Evolutionary conservation across 805 yeast species (phyloP).

Genomic region (Myxozyma nipponensis): DNA sequence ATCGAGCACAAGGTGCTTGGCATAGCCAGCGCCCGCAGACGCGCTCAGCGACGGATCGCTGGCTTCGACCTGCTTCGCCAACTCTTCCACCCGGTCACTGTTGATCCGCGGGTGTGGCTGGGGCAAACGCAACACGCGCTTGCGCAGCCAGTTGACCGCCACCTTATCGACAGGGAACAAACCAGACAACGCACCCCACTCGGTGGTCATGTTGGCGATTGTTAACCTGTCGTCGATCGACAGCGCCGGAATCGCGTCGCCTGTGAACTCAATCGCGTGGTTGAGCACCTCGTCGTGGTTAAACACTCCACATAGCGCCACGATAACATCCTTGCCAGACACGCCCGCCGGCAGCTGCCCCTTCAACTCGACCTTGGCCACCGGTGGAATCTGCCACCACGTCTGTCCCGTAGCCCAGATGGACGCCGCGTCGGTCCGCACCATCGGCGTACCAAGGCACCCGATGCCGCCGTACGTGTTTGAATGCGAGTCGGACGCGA

Average conservation of each 20-base stretch:
- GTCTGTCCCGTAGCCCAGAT: slow-evolving; percentile 99
- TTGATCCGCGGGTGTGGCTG: slow-evolving; percentile 80
- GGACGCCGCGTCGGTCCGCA: slow-evolving; percentile 97
- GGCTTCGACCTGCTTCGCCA: slow-evolving; percentile 42
- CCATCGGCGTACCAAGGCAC: slow-evolving; percentile 93
- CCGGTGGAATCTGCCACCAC: slow-evolving; percentile 99
- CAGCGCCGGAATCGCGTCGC: slow-evolving; percentile 66
- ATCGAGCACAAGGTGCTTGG: slow-evolving; percentile 81
- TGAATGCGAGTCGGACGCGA: slow-evolving; percentile 96
- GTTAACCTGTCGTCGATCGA: slow-evolving; percentile 83
- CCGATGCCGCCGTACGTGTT: slow-evolving; percentile 98
- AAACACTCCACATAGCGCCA: slow-evolving; percentile 88
- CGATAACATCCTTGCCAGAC: slow-evolving; percentile 95
- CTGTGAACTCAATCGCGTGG: slow-evolving; percentile 86
- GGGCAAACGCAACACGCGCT: slow-evolving; percentile 54
- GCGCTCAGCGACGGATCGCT: slow-evolving; percentile 27
- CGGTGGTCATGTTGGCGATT: slow-evolving; percentile 96
- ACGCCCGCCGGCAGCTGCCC: slow-evolving; percentile 82
- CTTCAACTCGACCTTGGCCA: slow-evolving; percentile 82
- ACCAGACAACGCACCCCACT: slow-evolving; percentile 98
- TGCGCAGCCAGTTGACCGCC: slow-evolving; percentile 70
- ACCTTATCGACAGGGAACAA: slow-evolving; percentile 91
- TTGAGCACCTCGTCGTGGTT: slow-evolving; percentile 90
- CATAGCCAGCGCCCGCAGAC: slow-evolving; percentile 77
- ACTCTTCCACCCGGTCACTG: slow-evolving; percentile 50